These are phyloP conservation scores for Pseudogymnoascus sp. DNA, from an alignment of 2,329 filamentous ascomycete species.

Conservation along the genomic window DNA sequence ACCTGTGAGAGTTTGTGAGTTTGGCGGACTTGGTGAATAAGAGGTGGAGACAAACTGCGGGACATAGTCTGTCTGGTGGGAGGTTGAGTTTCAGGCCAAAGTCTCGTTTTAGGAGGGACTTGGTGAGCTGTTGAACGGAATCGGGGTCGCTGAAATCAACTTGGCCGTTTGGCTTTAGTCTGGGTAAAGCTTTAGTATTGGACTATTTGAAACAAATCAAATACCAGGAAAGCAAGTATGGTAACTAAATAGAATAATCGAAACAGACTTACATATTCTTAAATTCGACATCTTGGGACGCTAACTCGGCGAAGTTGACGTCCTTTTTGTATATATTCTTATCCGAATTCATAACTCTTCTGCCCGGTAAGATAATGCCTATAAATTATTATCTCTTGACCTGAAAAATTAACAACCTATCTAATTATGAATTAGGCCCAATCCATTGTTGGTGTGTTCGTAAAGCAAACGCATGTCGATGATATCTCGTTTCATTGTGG, in stretches of 20 bases:
- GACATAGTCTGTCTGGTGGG: conserved; percentile 74
- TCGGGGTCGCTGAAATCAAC: conserved; percentile 75
- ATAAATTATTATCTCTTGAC: not conserved
- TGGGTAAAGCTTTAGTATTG: conserved; percentile 21
- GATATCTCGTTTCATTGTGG: not conserved
- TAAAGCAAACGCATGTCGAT: not conserved
- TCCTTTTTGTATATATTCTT: conserved; percentile 46
- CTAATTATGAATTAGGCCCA: not conserved
- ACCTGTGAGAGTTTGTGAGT: conserved; percentile 32
- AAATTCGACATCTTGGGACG: conserved; percentile 51
- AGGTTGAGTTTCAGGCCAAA: conserved; percentile 66
- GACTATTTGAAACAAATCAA: not conserved
- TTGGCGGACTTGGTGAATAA: not conserved
- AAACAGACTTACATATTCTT: conserved; percentile 43
- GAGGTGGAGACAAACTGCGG: conserved; percentile 52
- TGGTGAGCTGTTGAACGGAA: conserved; percentile 73
- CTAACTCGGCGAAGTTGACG: conserved; percentile 56
- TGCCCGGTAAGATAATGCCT: too few species aligned
- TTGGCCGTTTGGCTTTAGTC: conserved; percentile 47
- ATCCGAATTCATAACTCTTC: not conserved
- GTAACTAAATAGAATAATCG: not conserved
- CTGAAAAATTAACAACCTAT: not conserved
- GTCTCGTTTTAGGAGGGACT: conserved; percentile 65
- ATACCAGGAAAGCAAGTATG: not conserved
- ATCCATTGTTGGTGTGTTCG: not conserved